phyloP scores from a whole-genome alignment of 345 rosid genomes.

The Balakata baccata region DNA sequence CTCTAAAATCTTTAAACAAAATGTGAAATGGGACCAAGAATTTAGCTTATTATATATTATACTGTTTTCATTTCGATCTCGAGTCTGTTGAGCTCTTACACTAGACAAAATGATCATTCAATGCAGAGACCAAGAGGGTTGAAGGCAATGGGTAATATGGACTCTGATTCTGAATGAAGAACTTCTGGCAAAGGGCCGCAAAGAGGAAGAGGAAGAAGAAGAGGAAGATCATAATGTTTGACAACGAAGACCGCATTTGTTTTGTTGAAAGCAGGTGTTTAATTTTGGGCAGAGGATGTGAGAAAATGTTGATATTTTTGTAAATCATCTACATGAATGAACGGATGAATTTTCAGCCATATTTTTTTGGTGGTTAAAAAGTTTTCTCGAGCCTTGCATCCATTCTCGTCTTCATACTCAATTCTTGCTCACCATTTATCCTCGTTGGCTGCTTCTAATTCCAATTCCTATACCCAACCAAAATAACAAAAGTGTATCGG shows the following conservation, averaged over 20 bases:
- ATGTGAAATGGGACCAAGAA: too few relatives aligned
- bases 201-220: background rate
- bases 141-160: conserved; percentile 55
- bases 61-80: too few relatives aligned
- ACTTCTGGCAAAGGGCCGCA: background rate
- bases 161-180: conserved; percentile 45
- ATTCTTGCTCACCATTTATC: too few relatives aligned
- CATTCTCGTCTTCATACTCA: too few relatives aligned
- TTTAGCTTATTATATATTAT: too few relatives aligned
- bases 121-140: conserved; percentile 59
- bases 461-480: too few relatives aligned
- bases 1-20: background rate
- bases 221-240: background rate
- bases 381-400: too few relatives aligned
- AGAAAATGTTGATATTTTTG: background rate
- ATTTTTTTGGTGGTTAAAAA: too few relatives aligned
- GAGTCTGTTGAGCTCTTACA: background rate
- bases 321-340: conserved; percentile 1
- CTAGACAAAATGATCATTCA: background rate
- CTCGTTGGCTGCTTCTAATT: too few relatives aligned
- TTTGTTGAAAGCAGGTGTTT: background rate
- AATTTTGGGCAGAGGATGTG: background rate
- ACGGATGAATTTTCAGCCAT: background rate
- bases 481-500: too few relatives aligned
- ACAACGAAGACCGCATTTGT: background rate